A percentile compares a stretch with the other conserved stretches of the same genome.
These are phyloP conservation scores for Syncephalastrum racemosum DNA, from an alignment of 371 early-diverging fungal species.

Conservation along the genomic window DNA sequence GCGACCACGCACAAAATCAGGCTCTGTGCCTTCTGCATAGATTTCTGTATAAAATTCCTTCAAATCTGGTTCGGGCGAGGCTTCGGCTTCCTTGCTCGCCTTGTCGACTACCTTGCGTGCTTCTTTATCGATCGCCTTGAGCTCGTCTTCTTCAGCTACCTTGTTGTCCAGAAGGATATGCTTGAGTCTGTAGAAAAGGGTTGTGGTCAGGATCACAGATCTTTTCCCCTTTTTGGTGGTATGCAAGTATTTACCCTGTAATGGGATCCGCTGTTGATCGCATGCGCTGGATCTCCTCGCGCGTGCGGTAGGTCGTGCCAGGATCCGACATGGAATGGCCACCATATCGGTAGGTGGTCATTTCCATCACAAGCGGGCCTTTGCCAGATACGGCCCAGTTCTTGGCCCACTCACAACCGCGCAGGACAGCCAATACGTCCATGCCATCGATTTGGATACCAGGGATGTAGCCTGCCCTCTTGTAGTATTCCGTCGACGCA, in stretches of 20 bases:
- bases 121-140: slow-evolving; percentile 94
- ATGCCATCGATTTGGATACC: slow-evolving; percentile 89
- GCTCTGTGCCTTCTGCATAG: slow-evolving; percentile 78
- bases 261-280: slow-evolving; percentile 93
- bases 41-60: slow-evolving; percentile 80
- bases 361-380: slow-evolving; percentile 96
- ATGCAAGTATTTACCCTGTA: slow-evolving; percentile 89
- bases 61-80: slow-evolving; percentile 76
- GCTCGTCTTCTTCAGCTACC: slow-evolving; percentile 79
- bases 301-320: slow-evolving; percentile 95
- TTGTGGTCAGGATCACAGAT: slow-evolving; percentile 33
- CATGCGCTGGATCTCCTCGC: slow-evolving; percentile 98
- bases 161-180: slow-evolving; percentile 71
- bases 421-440: slow-evolving; percentile 93
- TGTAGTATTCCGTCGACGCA: slow-evolving; percentile 94
- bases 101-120: slow-evolving; percentile 83
- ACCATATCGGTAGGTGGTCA: slow-evolving; percentile 98
- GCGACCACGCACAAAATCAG: slow-evolving; percentile 76
- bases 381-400: slow-evolving; percentile 83
- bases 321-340: slow-evolving; percentile 99
- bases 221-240: slow-evolving; percentile 51
- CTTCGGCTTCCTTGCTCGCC: slow-evolving; percentile 84
- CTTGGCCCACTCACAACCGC: slow-evolving; percentile 83
- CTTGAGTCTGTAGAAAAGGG: slow-evolving; percentile 35
- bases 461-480: slow-evolving; percentile 96